Conservation (phyloP, 2,329 filamentous ascomycete species). For the Xylariaceae sp. region DNA sequence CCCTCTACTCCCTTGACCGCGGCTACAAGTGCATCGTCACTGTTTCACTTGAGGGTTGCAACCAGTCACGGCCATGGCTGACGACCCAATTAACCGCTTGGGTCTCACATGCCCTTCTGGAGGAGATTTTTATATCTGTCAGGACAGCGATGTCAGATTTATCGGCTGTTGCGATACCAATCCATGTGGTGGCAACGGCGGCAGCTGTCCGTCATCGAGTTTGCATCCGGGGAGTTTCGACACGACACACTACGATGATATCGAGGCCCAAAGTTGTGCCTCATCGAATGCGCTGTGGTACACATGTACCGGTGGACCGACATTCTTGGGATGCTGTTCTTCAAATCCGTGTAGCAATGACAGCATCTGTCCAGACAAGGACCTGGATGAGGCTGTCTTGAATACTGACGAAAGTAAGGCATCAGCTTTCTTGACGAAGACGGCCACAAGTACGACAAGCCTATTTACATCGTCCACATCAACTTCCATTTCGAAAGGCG, state of each 20-base stretch:
- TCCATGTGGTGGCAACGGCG: slow-evolving; percentile 13
- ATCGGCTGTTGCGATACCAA: slow-evolving; percentile 22
- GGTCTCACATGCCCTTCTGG: slow-evolving; percentile 19
- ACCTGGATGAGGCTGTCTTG: slow-evolving; percentile 13
- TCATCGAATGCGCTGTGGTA: slow-evolving; percentile 14
- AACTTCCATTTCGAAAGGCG: background rate
- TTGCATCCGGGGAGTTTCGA: slow-evolving; percentile 16
- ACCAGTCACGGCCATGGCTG: slow-evolving; percentile 10
- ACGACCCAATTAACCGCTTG: slow-evolving; percentile 15
- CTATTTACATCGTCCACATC: background rate
- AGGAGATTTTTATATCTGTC: slow-evolving; percentile 20
- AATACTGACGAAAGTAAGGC: slow-evolving; percentile 5
- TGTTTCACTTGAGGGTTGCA: too few species aligned
- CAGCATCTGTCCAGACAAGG: slow-evolving; percentile 5
- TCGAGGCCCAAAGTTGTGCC: slow-evolving; percentile 13
- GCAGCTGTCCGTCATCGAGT: slow-evolving; percentile 6
- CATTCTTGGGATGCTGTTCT: slow-evolving; percentile 25
- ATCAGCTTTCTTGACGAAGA: slow-evolving; percentile 9
- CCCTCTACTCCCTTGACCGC: too few species aligned
- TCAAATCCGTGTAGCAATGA: slow-evolving; percentile 15
- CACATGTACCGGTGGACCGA: slow-evolving; percentile 15
- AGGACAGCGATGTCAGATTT: slow-evolving; percentile 14
- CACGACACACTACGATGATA: slow-evolving; percentile 6
- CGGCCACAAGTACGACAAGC: background rate
- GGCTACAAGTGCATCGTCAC: too few species aligned